Evolutionary conservation across 495 filamentous ascomycete genomes (phyloP).

Genomic region (Penicillium coffeae): DNA sequence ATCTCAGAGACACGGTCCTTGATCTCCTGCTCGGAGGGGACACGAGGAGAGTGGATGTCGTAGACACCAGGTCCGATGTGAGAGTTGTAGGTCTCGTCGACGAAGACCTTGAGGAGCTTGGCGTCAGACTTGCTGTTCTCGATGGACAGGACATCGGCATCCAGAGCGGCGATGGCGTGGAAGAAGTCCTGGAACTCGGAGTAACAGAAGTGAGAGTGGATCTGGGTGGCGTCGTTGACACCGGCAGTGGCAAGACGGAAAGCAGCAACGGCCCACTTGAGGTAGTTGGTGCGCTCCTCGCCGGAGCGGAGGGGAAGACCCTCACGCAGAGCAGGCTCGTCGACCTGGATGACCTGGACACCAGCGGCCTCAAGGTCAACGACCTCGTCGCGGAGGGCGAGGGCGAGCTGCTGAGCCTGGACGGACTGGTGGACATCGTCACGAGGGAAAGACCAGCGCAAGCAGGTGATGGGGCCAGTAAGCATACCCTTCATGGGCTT

Average conservation of each 20-base stretch:
- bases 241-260: conserved; percentile 93
- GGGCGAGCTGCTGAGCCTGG: conserved; percentile 96
- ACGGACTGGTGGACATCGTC: conserved; percentile 98
- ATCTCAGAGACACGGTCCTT: conserved; percentile 95
- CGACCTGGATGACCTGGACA: conserved; percentile 96
- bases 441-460: conserved; percentile 99
- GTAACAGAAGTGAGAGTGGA: conserved; percentile 99
- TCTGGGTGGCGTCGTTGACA: conserved; percentile 90
- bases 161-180: conserved; percentile 96
- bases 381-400: conserved; percentile 97
- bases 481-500: conserved; percentile 99
- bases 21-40: conserved; percentile 94
- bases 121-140: conserved; percentile 99
- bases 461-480: conserved; percentile 96
- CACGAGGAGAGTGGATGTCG: conserved; percentile 98
- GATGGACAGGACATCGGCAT: conserved; percentile 96
- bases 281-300: conserved; percentile 88
- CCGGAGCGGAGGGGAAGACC: conserved; percentile 94
- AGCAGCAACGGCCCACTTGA: conserved; percentile 92
- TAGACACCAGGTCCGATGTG: conserved; percentile 99
- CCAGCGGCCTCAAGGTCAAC: conserved; percentile 95
- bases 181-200: conserved; percentile 99
- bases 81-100: conserved; percentile 90
- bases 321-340: conserved; percentile 98
- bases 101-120: conserved; percentile 97